Evolutionary conservation across 2,329 filamentous ascomycete genomes (phyloP), one percentile per base, ranked within the genome.

Genomic region (Knufia petricola): DNA sequence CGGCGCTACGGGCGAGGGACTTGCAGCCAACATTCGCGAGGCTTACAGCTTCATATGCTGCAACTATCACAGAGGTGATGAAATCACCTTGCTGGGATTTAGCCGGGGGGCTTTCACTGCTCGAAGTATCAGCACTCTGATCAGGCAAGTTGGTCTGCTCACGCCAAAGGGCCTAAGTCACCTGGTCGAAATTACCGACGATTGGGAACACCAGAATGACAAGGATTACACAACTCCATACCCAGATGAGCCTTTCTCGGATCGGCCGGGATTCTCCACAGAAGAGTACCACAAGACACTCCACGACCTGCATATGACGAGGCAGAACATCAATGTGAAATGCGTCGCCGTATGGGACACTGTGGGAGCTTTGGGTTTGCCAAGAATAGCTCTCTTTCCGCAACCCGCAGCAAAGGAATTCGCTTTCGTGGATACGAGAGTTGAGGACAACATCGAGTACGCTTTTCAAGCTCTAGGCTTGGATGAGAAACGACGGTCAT

Each of bases 71-170:
- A 49, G 52, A 2, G 64, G 61, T 2, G 64, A 67, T 50, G 64
- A 67, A 51, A 65, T 67, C 26, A 60, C 63, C 46, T 52, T 67
- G 4, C 39, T 66, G 21, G 64, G 64, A 8, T 67, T 67, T 44
- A 66, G 63, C 2, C 58, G 64, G 6, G 64, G 64, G 17, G 64
- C 64, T 8, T 67, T 66, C 50, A 66, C 64, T 6, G 64, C 63
- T 10, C 59, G 65, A 48, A 62, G 58, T 12, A 63, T 67, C 38
- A 63, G 63, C 39, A 59, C 61, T 21, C 48, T 67, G 34, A 65
- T 66, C 49, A 58, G 55, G 9, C 57, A 60, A 6, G 58, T 66
- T 10, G 64, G 65, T 1, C 57, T 67, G 19, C 53, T 64, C 26
- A 60, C 56, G 2, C 32, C 52, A n/a, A 55, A 52, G 37, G 58